Percentiles rank a stretch among this genome's conserved stretches.
Conservation (phyloP, 2,329 filamentous ascomycete genomes). For the Curvularia verruculosa region DNA sequence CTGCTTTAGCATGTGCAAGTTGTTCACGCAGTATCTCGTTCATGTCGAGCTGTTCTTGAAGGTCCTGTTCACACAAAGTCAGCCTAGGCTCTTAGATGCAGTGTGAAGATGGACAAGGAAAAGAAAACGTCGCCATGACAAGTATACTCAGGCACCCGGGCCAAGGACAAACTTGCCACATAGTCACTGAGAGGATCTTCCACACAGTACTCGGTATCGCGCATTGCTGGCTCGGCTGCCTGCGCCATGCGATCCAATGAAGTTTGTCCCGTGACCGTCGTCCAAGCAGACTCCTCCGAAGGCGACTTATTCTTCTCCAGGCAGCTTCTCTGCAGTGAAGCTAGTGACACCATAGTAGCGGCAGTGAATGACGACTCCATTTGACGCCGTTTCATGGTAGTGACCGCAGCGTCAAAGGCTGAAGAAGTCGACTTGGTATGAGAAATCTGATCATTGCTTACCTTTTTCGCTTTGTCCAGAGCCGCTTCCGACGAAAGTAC, state of each 20-base stretch:
- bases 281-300: conserved; percentile 30
- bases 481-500: conserved; percentile 42
- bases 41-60: conserved; percentile 36
- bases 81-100: conserved; percentile 9
- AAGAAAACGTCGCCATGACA: conserved; percentile 18
- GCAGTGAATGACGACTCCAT: conserved; percentile 31
- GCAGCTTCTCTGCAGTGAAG: conserved; percentile 16
- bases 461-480: conserved; percentile 47
- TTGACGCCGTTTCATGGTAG: conserved; percentile 24
- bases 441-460: conserved; percentile 41
- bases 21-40: conserved; percentile 37
- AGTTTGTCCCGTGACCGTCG: conserved; percentile 30
- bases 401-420: conserved; percentile 31
- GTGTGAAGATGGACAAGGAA: background rate
- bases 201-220: conserved; percentile 26
- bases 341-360: conserved; percentile 30
- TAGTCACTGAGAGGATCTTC: conserved; percentile 18
- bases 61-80: conserved; percentile 35
- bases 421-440: conserved; percentile 26
- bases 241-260: conserved; percentile 34
- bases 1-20: conserved; percentile 44
- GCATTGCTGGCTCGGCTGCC: conserved; percentile 24
- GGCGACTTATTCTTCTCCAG: conserved; percentile 25
- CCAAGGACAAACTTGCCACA: conserved; percentile 44
- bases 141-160: conserved; percentile 37